Evolutionary conservation across 1,284 basidiomycete genomes (phyloP).

Genomic region (Cutaneotrichosporon spelunceum): DNA sequence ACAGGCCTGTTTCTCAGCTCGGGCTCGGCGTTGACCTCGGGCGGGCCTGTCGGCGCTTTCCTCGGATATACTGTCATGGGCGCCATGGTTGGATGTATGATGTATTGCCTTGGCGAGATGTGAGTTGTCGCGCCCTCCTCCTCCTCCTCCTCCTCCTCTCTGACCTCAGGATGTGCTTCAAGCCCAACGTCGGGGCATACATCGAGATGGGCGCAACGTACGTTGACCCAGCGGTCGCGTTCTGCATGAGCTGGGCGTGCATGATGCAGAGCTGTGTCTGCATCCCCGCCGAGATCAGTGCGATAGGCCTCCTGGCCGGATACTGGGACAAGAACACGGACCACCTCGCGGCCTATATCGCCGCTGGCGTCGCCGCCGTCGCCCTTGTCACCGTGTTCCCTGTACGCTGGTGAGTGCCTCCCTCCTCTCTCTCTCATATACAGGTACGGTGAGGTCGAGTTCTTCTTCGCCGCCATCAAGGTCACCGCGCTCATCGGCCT

Average conservation of each 20-base stretch:
- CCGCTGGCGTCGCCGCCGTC: constrained; percentile 14
- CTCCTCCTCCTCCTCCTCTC: background rate
- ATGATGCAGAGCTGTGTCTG: constrained; percentile 59
- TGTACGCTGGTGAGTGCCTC: constrained; percentile 13
- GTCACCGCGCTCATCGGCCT: constrained; percentile 59
- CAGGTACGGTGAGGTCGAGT: constrained; percentile 47
- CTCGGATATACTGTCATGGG: constrained; percentile 32
- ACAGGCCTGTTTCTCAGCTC: constrained; percentile 53
- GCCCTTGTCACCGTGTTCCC: constrained; percentile 15
- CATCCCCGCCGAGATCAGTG: constrained; percentile 64
- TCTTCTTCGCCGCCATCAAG: constrained; percentile 61
- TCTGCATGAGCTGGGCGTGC: constrained; percentile 59
- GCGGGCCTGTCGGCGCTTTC: constrained; percentile 52
- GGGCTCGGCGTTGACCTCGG: constrained; percentile 19
- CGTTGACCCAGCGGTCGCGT: constrained; percentile 58
- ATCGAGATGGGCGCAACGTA: constrained; percentile 28
- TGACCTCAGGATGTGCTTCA: constrained; percentile 17
- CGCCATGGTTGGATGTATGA: constrained; percentile 22
- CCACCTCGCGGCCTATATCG: constrained; percentile 20
- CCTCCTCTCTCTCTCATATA: background rate
- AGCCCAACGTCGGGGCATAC: constrained; percentile 26
- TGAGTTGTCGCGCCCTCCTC: background rate
- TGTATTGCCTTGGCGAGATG: constrained; percentile 24
- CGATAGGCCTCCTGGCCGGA: constrained; percentile 57
- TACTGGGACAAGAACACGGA: constrained; percentile 64